Conservation (phyloP, 306 rosid genomes). For the Purshia tridentata region DNA sequence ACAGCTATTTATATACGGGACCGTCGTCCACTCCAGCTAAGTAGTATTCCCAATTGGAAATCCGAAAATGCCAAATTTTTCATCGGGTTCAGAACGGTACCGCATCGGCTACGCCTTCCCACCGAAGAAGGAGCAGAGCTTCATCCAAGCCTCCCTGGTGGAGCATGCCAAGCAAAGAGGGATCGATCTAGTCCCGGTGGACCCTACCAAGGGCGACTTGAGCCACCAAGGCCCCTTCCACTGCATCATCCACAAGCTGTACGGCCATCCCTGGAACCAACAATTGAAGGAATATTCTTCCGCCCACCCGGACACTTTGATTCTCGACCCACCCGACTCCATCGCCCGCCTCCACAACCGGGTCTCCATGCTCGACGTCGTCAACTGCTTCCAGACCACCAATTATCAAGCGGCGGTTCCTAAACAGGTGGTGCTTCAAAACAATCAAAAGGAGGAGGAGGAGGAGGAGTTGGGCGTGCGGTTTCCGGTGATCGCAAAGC, state of each 20-base stretch:
- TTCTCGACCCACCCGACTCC: slow-evolving; percentile 34
- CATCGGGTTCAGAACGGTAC: background rate
- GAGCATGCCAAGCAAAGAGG: slow-evolving; percentile 22
- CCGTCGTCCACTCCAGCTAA: too few relatives aligned
- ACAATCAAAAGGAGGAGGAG: background rate
- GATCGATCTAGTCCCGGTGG: slow-evolving; percentile 26
- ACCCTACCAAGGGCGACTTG: background rate
- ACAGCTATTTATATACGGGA: too few relatives aligned
- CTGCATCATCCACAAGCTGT: slow-evolving; percentile 38
- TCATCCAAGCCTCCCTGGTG: slow-evolving; percentile 27
- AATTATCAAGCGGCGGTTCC: slow-evolving; percentile 9
- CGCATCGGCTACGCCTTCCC: slow-evolving; percentile 35
- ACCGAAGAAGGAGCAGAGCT: slow-evolving; percentile 19
- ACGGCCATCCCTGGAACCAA: slow-evolving; percentile 22
- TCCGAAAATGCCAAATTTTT: too few relatives aligned
- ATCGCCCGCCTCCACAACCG: slow-evolving; percentile 34
- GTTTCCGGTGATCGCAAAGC: slow-evolving; percentile 35
- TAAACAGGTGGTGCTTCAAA: slow-evolving; percentile 15
- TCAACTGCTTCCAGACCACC: background rate
- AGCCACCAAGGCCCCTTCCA: slow-evolving; percentile 36
- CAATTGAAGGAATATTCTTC: slow-evolving; percentile 8
- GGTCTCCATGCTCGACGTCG: slow-evolving; percentile 36
- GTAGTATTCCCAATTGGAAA: too few relatives aligned
- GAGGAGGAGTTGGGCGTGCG: too few relatives aligned
- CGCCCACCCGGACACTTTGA: slow-evolving; percentile 9